Percentiles rank a stretch among this genome's conserved stretches.
Evolutionary conservation across 2,329 filamentous ascomycete species (phyloP).

Genomic region (Aureobasidium mangrovei): DNA sequence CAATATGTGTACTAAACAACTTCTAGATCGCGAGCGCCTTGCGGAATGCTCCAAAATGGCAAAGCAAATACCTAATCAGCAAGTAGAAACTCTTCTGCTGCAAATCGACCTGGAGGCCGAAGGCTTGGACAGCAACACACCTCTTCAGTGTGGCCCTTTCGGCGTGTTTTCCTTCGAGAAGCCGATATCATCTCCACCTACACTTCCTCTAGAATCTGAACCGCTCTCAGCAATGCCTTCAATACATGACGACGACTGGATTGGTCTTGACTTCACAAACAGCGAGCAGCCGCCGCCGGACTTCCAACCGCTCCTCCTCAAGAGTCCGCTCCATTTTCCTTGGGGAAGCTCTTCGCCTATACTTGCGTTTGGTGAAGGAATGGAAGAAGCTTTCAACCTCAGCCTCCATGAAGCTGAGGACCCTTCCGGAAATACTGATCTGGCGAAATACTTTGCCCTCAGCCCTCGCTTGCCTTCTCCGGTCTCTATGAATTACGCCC

Average conservation of each 20-base stretch:
- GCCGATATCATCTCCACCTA: neutral
- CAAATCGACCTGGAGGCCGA: neutral
- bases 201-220: constrained; percentile 4
- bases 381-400: constrained; percentile 6
- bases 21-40: constrained; percentile 1
- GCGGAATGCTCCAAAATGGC: constrained; percentile 7
- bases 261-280: constrained; percentile 6
- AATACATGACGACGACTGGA: constrained; percentile 5
- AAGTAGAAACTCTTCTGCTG: constrained; percentile 1
- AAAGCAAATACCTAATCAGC: neutral
- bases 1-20: neutral
- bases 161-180: neutral
- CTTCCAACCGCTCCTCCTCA: neutral
- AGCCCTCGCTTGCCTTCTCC: constrained; percentile 6
- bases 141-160: constrained; percentile 5
- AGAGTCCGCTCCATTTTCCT: neutral
- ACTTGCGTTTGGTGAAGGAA: neutral
- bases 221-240: neutral
- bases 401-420: neutral
- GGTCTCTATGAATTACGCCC: constrained; percentile 2
- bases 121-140: neutral
- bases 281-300: constrained; percentile 1
- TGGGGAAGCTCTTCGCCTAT: constrained; percentile 1
- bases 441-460: constrained; percentile 1
- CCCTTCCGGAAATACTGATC: neutral